Conservation (phyloP, 306 rosid species). For the Arachis hypogaea region DNA sequence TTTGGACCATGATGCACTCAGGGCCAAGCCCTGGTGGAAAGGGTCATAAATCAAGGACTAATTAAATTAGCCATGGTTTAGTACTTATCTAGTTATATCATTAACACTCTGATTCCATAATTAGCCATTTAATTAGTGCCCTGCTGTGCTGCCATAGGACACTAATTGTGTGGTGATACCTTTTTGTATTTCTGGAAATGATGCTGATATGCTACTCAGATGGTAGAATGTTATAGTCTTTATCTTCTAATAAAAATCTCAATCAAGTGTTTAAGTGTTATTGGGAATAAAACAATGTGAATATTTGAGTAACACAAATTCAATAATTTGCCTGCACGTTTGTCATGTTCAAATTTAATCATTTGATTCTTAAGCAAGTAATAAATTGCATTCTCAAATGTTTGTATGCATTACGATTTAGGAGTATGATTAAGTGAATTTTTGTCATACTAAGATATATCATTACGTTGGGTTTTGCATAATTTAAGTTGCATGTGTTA, state of each 20-base stretch:
- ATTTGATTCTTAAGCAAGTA: no score
- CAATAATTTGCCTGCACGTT: no score
- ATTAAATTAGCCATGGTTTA: constrained; percentile 29
- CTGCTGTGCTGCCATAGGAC: no score
- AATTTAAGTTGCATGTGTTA: background rate
- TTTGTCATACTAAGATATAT: no score
- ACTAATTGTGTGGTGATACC: no score
- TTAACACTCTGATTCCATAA: no score
- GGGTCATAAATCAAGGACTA: constrained; percentile 40
- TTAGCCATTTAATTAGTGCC: background rate
- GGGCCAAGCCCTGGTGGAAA: constrained; percentile 58
- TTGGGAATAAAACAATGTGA: background rate
- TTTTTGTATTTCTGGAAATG: background rate
- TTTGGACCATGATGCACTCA: constrained; percentile 48
- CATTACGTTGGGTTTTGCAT: background rate
- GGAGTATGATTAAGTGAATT: no score
- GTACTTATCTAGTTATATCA: no score
- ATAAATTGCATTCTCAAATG: no score
- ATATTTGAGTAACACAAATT: background rate
- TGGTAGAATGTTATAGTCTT: background rate
- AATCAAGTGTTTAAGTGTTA: background rate
- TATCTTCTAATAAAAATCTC: background rate
- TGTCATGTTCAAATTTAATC: no score
- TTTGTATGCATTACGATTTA: no score
- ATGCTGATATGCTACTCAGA: constrained; percentile 2